Evolutionary conservation across 176 grass and related monocot genomes (phyloP), one percentile per base, ranked within the genome.

Genomic region (Eragrostis curvula): DNA sequence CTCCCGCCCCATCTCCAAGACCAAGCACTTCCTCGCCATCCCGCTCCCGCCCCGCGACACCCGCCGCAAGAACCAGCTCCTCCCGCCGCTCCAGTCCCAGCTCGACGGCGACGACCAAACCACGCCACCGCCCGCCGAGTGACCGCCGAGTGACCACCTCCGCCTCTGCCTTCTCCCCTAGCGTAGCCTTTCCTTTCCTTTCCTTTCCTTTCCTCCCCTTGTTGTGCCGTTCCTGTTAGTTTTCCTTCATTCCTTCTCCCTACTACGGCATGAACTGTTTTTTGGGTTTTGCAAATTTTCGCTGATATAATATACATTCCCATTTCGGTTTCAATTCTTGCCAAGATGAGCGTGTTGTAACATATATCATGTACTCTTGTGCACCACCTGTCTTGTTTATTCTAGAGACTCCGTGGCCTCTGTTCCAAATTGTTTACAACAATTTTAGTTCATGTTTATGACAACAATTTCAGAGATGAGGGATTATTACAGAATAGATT

Each of bases 1-100:
- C 72, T 98, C 92, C 68, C 90, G 96, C 57, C 96, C 93, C 88
- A 93, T 98, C 83, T 95, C 92, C 90, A 98, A 98, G 88, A 93
- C 90, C 88, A 98, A 98, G 89, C 75, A 92, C 87, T 89, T 91
- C 88, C 20, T 98, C 53, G 93, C 93, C 79, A 23, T 98, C 67
- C 88, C 92, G 27, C 68, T 87, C 7, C 57, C 89, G 27, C 80
- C 89, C 9, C 85, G 86, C 32, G 82, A 91, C 67, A 83, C 86
- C 29, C 88, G 84, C 61, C 88, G 78, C 88, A 89, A 81, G 72
- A 70, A 73, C 2, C 86, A 89, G 77, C 89, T 94, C 68, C 86
- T 71, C 0, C 75, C 85, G 8, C 87, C 84, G 0, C 86, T 82
- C 43, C 68, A 91, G 81, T 91, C 89, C 9, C 44, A 88, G 77